These are phyloP conservation scores for Deinandra increscens DNA, from an alignment of 129 eudicot genomes.

Conservation along the genomic window DNA sequence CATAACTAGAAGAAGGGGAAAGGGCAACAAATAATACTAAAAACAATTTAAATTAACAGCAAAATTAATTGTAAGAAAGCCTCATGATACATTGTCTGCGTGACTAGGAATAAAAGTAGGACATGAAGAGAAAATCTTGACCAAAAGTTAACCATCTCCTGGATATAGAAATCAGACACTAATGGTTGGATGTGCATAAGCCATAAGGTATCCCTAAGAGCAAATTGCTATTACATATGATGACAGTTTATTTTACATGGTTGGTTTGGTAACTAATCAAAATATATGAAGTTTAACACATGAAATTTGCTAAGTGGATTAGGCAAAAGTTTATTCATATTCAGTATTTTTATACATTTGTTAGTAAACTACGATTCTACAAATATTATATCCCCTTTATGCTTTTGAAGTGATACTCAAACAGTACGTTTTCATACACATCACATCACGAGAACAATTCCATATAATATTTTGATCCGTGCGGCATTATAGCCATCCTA, in stretches of 20 bases:
- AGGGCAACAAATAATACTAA: no score
- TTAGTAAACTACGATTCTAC: neutral
- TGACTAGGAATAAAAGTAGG: conserved; percentile 1
- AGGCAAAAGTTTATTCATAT: no score
- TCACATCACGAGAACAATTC: neutral
- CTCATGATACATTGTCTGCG: neutral
- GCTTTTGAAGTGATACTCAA: conserved; percentile 2
- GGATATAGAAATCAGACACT: neutral
- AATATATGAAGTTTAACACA: neutral
- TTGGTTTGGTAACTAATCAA: neutral
- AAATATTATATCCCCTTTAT: neutral
- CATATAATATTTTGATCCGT: neutral
- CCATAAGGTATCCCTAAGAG: conserved; percentile 1
- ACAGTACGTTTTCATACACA: neutral
- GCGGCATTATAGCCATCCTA: neutral
- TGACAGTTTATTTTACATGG: neutral
- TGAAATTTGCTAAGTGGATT: no score
- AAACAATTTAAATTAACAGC: no score
- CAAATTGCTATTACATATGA: neutral
- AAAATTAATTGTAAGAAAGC: neutral
- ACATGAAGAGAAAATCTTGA: conserved; percentile 2
- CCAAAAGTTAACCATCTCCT: neutral
- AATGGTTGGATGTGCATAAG: neutral
- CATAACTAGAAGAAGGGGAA: no score
- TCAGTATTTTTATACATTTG: neutral